Conservation (phyloP, 345 rosid species). For the Citrus sinensis region DNA sequence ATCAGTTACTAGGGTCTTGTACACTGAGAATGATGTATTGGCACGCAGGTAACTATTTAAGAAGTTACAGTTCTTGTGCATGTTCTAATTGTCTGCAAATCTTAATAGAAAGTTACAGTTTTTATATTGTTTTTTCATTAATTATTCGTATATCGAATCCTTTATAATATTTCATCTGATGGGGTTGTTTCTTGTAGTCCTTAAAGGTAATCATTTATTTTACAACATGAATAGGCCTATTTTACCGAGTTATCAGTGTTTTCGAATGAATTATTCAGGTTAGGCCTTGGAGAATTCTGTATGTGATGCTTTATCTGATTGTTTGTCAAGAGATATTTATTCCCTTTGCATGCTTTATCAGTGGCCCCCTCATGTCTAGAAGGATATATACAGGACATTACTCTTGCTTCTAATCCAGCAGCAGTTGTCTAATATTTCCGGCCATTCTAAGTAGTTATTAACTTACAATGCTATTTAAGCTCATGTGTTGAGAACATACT, state of each 20-base stretch:
- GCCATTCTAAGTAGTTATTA: neutral
- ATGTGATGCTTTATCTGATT: neutral
- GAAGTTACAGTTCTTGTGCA: neutral
- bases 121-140: neutral
- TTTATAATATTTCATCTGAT: neutral
- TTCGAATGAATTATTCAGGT: neutral
- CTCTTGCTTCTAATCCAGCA: neutral
- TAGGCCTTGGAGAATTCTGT: neutral
- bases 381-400: neutral
- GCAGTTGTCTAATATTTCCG: neutral
- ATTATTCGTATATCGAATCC: neutral
- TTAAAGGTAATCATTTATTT: neutral
- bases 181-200: neutral
- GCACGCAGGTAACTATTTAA: slow-evolving; percentile 59
- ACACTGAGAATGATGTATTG: slow-evolving; percentile 70
- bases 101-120: neutral
- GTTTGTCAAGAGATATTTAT: neutral
- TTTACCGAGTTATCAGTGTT: neutral
- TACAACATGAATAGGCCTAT: neutral
- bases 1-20: slow-evolving; percentile 82
- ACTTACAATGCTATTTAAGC: neutral
- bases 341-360: neutral
- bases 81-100: neutral
- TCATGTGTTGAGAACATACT: neutral
- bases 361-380: neutral